Base-by-base conservation (phyloP, 139 green algal genomes). In the Chlorella sp. region DNA sequence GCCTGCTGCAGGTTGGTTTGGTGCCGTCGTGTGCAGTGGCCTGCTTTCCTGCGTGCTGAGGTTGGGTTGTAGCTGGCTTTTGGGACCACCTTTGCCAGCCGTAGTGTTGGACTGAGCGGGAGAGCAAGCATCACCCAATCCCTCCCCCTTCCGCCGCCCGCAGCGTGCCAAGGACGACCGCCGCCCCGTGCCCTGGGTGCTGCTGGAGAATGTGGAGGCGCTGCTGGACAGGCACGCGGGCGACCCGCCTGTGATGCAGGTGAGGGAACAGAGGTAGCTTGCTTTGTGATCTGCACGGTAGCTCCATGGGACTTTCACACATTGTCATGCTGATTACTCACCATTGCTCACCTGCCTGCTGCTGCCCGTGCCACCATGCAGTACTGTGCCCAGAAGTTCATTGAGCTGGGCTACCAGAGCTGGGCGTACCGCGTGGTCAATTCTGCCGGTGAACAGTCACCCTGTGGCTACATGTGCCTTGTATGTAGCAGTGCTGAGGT, bases 141-240 rank as follows among this genome's bases (percentile, higher is more conserved):
- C n/a, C n/a, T n/a, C n/a, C n/a, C 47, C 44, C 26, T 30, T 23
- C 36, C 23, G 1, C 70, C 70, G 0, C 47, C 84, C 98, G 78
- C 39, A 88, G 15, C 30, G 74, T 0, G 91, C 95, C 9, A 87
- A 74, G 34, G 56, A 88, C 39, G 74, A 90, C 36, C 28, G 86
- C 7, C 82, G 89, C 2, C 81, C 91, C 1, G 92, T 98, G 34
- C 94, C 92, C 9, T 98, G 95, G 95, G 92, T 98, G 63, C 91
- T 98, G 23, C 90, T 98, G n/a, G 96, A 98, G 44, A 98, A 98
- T 82, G 95, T 98, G 68, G 93, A 97, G 88, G 95, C 92, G 9
- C 69, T 98, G 64, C 82, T 96, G 62, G 93, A 97, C 85, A 82
- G 90, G 16, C 56, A 86, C 3, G 70, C 47, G 28, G 91, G 91